These are phyloP conservation scores for Spirogloea muscicola DNA, from an alignment of 139 green algal genomes.

Conservation along the genomic window DNA sequence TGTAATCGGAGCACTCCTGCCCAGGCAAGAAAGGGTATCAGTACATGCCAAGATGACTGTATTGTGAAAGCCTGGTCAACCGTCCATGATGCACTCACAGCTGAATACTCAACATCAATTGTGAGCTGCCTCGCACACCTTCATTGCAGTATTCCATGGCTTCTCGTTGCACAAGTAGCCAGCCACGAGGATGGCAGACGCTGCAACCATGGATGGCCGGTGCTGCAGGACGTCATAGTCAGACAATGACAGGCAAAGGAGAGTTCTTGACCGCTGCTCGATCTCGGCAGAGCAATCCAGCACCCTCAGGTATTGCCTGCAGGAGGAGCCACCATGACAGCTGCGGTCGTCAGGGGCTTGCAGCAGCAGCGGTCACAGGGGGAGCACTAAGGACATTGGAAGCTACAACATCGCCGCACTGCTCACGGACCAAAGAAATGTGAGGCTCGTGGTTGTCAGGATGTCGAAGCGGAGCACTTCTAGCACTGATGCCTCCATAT, in stretches of 20 bases:
- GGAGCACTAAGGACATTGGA: not conserved
- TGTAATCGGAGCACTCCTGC: too few relatives aligned
- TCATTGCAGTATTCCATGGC: too few relatives aligned
- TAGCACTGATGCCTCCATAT: conserved; percentile 33
- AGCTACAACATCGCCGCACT: not conserved
- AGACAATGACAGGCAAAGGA: conserved; percentile 14
- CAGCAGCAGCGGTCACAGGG: not conserved
- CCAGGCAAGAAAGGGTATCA: too few relatives aligned
- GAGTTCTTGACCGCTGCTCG: conserved; percentile 10
- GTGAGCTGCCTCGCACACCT: too few relatives aligned
- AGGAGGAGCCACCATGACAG: not conserved
- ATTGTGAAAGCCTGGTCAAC: too few relatives aligned
- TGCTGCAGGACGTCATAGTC: conserved; percentile 31
- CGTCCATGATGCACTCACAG: too few relatives aligned
- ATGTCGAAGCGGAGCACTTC: conserved; percentile 26
- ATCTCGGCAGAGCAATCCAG: not conserved
- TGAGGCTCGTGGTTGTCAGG: conserved; percentile 25
- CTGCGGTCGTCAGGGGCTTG: not conserved
- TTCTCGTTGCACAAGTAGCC: too few relatives aligned
- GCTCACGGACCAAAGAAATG: conserved; percentile 23
- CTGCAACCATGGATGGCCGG: conserved; percentile 15
- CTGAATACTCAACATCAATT: too few relatives aligned
- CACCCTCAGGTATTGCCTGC: conserved; percentile 23
- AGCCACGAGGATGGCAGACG: conserved; percentile 16
- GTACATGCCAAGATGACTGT: too few relatives aligned